Evolutionary conservation across 495 filamentous ascomycete species (phyloP), one percentile per base, ranked within the genome.

Genomic region (Thermothielavioides terrestris): DNA sequence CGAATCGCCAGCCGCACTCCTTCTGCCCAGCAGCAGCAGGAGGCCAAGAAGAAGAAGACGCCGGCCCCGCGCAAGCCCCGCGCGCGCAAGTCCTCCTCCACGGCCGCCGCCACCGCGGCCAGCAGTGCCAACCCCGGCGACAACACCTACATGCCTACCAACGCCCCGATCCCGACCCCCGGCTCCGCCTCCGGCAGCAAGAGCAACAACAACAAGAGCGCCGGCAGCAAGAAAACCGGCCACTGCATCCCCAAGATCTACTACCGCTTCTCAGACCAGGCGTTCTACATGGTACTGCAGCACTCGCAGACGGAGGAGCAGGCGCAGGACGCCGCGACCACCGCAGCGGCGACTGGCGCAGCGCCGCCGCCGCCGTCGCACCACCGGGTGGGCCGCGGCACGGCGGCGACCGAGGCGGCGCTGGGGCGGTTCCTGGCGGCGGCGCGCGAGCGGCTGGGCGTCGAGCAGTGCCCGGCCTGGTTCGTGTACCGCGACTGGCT

Each of bases 201-300:
- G 10, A 34, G 2, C 18, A 2, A 27, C 23, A 42, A 2, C 40
- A 6, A 6, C n/a, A 27, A 4, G 23, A 3, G 3, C 37, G 15
- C 1, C 22, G 15, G 4, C 10, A 3, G n/a, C n/a, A n/a, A n/a
- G n/a, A n/a, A n/a, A n/a, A n/a, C 23, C 4, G 22, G 22, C 15
- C 42, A 45, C 2, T 45, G 42, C 42, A 35, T 45, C 28, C 28
- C 42, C 20, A 11, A 8, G 6, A 18, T 45, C 18, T 25, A 22
- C 30, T 50, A 50, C 47, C 22, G 6, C 21, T 50, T 50, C 39
- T 2, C 28, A 21, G 47, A 50, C 47, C 2, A 11, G 20, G 14
- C 38, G 22, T 50, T 42, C 28, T 50, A 50, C 47, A 34, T 50
- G 38, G 15, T 36, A 17, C 47, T 42, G 21, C 27, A 10, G 31